phyloP scores from a whole-genome alignment of 371 early-diverging fungal species.

The Mortierella sp. region DNA sequence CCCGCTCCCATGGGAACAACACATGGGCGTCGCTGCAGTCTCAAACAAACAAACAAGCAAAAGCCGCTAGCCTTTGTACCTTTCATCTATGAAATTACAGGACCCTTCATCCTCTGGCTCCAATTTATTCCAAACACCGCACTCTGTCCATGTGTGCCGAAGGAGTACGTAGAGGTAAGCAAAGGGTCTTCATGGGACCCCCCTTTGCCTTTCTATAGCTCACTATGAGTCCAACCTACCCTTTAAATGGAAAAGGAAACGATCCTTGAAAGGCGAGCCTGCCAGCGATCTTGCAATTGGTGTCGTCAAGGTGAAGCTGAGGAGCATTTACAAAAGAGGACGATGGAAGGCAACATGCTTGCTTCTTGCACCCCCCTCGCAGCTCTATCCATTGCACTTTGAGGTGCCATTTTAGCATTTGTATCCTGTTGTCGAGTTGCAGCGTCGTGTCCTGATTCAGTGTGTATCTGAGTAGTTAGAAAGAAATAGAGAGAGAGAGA shows the following conservation, averaged over 20 bases:
- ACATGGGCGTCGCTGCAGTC: not conserved
- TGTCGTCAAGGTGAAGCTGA: not conserved
- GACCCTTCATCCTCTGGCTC: not conserved
- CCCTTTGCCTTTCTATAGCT: no score
- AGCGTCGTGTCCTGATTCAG: not conserved
- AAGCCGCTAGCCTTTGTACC: not conserved
- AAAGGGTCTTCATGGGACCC: not conserved
- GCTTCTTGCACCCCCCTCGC: not conserved
- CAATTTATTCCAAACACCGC: constrained; percentile 11
- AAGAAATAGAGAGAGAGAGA: not conserved
- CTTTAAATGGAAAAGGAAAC: not conserved
- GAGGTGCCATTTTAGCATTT: not conserved
- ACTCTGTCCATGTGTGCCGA: not conserved
- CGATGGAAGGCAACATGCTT: not conserved
- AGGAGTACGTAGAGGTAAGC: not conserved
- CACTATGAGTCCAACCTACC: not conserved
- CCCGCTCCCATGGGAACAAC: not conserved
- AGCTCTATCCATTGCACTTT: not conserved
- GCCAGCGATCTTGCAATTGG: not conserved
- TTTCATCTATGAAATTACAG: not conserved
- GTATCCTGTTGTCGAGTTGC: not conserved
- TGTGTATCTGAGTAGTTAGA: not conserved
- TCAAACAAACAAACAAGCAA: not conserved
- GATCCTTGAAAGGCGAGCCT: not conserved
- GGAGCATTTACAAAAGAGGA: not conserved